Conservation (phyloP, 2,329 filamentous ascomycete genomes). For the Penicillium paneum region DNA sequence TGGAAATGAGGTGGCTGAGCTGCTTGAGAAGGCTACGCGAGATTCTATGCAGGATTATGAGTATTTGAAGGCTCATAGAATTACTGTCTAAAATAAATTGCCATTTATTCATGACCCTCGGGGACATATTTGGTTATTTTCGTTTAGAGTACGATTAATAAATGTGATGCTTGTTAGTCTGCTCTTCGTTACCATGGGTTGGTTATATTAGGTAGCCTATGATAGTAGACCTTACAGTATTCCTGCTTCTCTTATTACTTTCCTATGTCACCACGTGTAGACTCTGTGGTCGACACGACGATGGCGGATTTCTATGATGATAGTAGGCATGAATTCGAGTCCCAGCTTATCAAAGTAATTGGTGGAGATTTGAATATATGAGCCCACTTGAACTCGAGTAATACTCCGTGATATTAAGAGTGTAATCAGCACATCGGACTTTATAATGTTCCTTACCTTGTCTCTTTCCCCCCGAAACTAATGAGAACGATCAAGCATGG, state of each 20-base stretch:
- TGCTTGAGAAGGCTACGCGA: conserved; percentile 27
- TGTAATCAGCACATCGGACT: not conserved
- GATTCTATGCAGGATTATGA: conserved; percentile 42
- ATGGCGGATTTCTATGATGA: no score
- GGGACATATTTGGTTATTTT: not conserved
- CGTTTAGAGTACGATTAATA: not conserved
- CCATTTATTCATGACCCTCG: not conserved
- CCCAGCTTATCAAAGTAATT: no score
- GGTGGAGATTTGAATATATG: no score
- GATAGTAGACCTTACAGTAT: not conserved
- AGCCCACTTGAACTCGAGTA: no score
- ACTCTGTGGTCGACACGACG: no score
- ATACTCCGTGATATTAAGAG: not conserved
- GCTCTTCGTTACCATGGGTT: not conserved
- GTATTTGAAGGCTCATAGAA: conserved; percentile 31
- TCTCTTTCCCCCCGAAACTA: not conserved
- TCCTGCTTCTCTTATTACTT: no score
- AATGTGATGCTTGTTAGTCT: not conserved
- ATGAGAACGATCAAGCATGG: no score
- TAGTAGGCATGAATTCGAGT: no score
- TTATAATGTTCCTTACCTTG: not conserved
- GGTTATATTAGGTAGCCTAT: not conserved
- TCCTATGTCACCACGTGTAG: no score
- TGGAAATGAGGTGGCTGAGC: conserved; percentile 26
- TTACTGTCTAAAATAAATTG: conserved; percentile 8